Evolutionary conservation across 1,139 yeast genomes (phyloP).

Genomic region (Candida gigantensis): DNA sequence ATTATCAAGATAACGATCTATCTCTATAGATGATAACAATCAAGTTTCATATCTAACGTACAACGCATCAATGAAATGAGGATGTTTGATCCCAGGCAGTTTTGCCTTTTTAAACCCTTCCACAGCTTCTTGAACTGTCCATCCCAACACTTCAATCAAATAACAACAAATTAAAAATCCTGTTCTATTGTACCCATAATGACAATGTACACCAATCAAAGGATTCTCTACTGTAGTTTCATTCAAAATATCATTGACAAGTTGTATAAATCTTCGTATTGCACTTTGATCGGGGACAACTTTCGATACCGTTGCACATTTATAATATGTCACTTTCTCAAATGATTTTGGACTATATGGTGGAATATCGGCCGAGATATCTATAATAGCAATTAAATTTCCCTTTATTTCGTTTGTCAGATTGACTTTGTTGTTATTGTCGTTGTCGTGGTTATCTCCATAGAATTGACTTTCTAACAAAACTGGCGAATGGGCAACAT

Average conservation of each 20-base stretch:
- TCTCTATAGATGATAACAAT: background rate
- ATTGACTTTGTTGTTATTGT: too few species aligned
- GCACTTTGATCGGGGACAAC: constrained; percentile 70
- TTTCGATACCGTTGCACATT: constrained; percentile 78
- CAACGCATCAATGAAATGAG: constrained; percentile 74
- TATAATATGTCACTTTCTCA: constrained; percentile 55
- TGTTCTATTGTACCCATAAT: constrained; percentile 79
- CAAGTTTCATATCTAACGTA: constrained; percentile 58
- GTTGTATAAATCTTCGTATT: constrained; percentile 54
- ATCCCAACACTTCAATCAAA: constrained; percentile 58
- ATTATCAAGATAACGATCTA: background rate
- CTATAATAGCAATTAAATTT: constrained; percentile 58
- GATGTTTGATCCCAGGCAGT: constrained; percentile 75
- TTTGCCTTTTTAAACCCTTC: constrained; percentile 59
- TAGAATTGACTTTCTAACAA: constrained; percentile 50
- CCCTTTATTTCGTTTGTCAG: constrained; percentile 22
- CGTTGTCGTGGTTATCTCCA: too few species aligned
- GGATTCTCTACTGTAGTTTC: constrained; percentile 28
- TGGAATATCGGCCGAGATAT: constrained; percentile 75
- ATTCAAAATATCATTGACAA: constrained; percentile 52
- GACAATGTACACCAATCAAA: constrained; percentile 71
- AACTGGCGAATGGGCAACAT: constrained; percentile 58
- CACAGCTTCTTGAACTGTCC: constrained; percentile 65
- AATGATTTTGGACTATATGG: constrained; percentile 69
- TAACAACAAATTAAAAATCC: constrained; percentile 75